phyloP scores from a whole-genome alignment of 1,284 basidiomycete genomes.

The Pseudomicrostroma phylloplanum region DNA sequence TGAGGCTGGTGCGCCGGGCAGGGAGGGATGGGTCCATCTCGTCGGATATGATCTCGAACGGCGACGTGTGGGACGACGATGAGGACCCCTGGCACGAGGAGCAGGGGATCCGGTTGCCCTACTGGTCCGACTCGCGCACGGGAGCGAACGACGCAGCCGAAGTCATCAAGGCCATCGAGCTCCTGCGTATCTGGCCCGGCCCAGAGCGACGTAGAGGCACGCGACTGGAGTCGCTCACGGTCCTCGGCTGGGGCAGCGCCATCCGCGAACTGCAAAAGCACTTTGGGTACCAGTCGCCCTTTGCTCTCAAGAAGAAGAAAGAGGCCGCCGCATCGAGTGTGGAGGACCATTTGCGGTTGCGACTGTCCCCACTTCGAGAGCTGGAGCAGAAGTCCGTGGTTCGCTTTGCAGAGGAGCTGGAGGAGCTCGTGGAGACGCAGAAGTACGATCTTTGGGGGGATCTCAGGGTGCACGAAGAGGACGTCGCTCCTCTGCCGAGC shows the following conservation, averaged over 20 bases:
- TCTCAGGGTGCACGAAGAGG: too few species aligned
- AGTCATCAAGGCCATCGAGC: background rate
- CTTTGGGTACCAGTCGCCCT: background rate
- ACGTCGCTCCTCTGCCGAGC: too few species aligned
- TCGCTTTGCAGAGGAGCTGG: too few species aligned
- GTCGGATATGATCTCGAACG: background rate
- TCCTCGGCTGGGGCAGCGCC: background rate
- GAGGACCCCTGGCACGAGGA: background rate
- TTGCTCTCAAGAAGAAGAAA: background rate
- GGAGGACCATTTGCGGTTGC: background rate
- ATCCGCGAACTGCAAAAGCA: background rate
- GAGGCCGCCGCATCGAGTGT: background rate
- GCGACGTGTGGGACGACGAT: background rate
- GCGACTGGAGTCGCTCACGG: background rate
- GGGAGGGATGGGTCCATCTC: too few species aligned
- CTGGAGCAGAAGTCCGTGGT: too few species aligned
- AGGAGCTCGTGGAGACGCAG: too few species aligned
- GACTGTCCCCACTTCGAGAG: too few species aligned
- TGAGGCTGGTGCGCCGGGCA: conserved; percentile 12
- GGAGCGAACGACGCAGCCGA: background rate
- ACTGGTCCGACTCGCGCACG: background rate
- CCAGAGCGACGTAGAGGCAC: background rate
- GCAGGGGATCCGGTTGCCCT: background rate
- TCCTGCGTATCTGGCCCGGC: background rate
- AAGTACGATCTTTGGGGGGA: too few species aligned